Evolutionary conservation across 371 early-diverging fungal species (phyloP), one percentile per base, ranked within the genome.

Genomic region (Mucor circinelloides): DNA sequence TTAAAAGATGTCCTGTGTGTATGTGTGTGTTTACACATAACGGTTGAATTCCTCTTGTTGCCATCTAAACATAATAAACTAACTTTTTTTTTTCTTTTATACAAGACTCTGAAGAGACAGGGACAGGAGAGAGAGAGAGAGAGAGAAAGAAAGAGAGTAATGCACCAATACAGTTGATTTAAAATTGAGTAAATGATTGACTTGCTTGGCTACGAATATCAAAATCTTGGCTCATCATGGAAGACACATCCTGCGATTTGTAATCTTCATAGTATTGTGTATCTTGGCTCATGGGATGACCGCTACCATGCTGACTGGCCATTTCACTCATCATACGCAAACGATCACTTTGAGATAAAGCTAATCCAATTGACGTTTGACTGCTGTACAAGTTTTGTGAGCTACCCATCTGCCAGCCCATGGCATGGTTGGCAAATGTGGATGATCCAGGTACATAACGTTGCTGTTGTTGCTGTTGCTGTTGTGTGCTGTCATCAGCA

Each of bases 301-400:
- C 44, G 32, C 68, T 46, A 7, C 69, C 70, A 15, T 72, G 71
- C 40, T 83, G 82, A 32, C 78, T 75, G n/a, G 76, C 71, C 60
- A 80, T 62, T 57, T 81, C 82, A 42, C 74, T 71, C 84, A 82
- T 80, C 86, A 88, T 83, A 6, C 87, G 84, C 23, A 90, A 65
- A 9, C 91, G 81, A 68, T 90, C 91, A 63, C 87, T 86, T 66
- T 90, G 91, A 8, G 89, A 89, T 13, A 90, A 72, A 17, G 82
- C 85, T 32, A 84, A 67, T 4, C 84, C 81, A 63, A 79, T 85
- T 9, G 84, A 83, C 6, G 82, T 71, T 71, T 85, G 84, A 56
- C 86, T 86, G 60, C 81, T 82, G 57, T 82, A 83, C 56, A 81
- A 50, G 50, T 82, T 82, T 66, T 82, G 84, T 5, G 76, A 76